A percentile compares a stretch with the other conserved stretches of the same genome.
phyloP scores from a whole-genome alignment of 2,329 filamentous ascomycete genomes.

The Colletotrichum sidae region DNA sequence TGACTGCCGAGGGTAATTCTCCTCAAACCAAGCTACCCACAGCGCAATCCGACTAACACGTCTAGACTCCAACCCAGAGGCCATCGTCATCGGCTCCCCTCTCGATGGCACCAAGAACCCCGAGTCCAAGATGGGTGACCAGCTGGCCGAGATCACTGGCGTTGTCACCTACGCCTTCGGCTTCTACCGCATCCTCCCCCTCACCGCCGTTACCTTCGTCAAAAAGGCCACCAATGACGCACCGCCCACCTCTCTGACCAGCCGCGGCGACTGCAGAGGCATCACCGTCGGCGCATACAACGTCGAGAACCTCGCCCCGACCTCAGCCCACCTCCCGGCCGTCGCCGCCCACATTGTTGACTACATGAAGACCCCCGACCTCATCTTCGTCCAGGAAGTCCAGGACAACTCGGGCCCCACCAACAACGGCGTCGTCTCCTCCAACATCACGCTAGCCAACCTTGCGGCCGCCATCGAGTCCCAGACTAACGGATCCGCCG shows the following conservation, averaged over 20 bases:
- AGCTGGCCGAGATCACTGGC: constrained; percentile 74
- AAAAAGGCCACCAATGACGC: constrained; percentile 59
- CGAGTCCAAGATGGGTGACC: constrained; percentile 73
- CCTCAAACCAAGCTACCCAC: no score
- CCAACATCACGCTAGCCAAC: constrained; percentile 69
- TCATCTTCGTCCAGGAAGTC: constrained; percentile 78
- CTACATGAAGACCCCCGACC: constrained; percentile 71
- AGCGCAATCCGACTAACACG: constrained; percentile 4
- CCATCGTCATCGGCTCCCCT: constrained; percentile 73
- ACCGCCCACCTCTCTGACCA: constrained; percentile 63
- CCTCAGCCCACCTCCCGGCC: constrained; percentile 63
- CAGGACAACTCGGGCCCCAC: constrained; percentile 74
- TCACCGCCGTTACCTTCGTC: constrained; percentile 65
- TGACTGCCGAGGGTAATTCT: constrained; percentile 62
- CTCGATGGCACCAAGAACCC: constrained; percentile 74
- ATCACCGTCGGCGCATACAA: constrained; percentile 77
- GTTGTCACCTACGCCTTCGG: constrained; percentile 74
- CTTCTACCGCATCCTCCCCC: constrained; percentile 76
- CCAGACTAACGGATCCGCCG: constrained; percentile 54
- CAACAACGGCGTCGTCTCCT: constrained; percentile 67
- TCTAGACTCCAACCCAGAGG: constrained; percentile 75
- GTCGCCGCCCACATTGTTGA: constrained; percentile 75
- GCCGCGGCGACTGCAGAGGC: constrained; percentile 67
- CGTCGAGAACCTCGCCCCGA: constrained; percentile 74
- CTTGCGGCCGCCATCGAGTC: constrained; percentile 64